Percentiles rank a stretch among this genome's conserved stretches.
phyloP scores from a whole-genome alignment of 1,139 yeast genomes.

The Meyerozyma smithsonii region DNA sequence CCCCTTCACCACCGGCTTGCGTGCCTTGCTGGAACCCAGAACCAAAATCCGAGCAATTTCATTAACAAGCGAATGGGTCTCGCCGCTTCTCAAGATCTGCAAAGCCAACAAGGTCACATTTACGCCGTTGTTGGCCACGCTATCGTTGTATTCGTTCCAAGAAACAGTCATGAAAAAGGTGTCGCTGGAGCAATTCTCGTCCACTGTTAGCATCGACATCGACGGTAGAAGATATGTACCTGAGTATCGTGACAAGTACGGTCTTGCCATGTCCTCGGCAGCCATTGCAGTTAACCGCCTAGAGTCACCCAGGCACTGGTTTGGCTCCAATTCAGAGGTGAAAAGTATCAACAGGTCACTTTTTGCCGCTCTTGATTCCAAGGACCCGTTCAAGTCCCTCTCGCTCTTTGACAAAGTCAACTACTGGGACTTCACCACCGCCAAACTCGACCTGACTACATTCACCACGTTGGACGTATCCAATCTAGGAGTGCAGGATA shows the following conservation, averaged over 20 bases:
- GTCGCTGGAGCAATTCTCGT: conserved; percentile 9
- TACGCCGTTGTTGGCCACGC: conserved; percentile 22
- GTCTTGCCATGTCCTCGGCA: conserved; percentile 15
- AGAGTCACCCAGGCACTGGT: not conserved
- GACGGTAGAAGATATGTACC: conserved; percentile 25
- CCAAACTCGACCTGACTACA: conserved; percentile 9
- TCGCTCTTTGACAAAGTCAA: conserved; percentile 16
- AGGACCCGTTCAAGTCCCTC: conserved; percentile 13
- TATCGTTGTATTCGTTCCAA: conserved; percentile 18
- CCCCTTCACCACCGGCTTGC: conserved; percentile 11
- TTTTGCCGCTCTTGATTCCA: conserved; percentile 9
- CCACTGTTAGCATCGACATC: conserved; percentile 14
- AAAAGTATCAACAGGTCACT: conserved; percentile 8
- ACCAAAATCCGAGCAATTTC: conserved; percentile 7
- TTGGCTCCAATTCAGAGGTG: not conserved
- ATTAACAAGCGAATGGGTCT: conserved; percentile 10
- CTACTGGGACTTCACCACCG: conserved; percentile 10
- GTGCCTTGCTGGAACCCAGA: conserved; percentile 11
- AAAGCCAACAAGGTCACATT: conserved; percentile 18
- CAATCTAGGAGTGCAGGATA: conserved; percentile 20
- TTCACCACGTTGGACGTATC: conserved; percentile 21
- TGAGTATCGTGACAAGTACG: conserved; percentile 15
- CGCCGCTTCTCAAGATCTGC: conserved; percentile 11
- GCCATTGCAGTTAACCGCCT: conserved; percentile 2
- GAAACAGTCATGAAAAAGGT: conserved; percentile 16